Evolutionary conservation across 345 rosid species (phyloP), one percentile per base, ranked within the genome.

Genomic region (Balakata baccata): DNA sequence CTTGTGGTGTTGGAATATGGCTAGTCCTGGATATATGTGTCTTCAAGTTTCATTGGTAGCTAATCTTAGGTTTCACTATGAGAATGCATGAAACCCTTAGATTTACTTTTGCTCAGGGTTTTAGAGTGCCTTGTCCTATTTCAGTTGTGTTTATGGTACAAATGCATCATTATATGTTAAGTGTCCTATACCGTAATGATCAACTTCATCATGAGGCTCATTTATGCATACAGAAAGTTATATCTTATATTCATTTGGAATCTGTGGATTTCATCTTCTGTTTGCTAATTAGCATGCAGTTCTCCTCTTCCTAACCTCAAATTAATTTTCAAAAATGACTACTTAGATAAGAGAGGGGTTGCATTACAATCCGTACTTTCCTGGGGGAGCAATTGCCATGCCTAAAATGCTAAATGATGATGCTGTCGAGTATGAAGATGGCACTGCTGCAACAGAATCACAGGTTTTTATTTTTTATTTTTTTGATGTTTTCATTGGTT

Each of bases 341-440:
- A 71, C 5, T 85, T 63, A 94, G 99, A 93, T 96, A 25, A 85
- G 99, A 59, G 99, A 91, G 25, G 99, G 99, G 46, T 72, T 96
- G 75, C 93, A 96, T 79, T 96, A 96, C 80, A 96, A 93, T 75
- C 99, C 98, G 69, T 96, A 96, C 83, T 96, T 96, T 73, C 99
- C 98, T 23, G 99, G 98, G 25, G 99, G 98, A 80, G 99, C 98
- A 49, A 96, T 96, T 80, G 99, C 99, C 60, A 96, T 96, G 99
- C 99, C 99, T 18, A 85, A 96, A 75, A 93, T 96, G 99, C 93
- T 96, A 64, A 90, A 66, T 64, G 99, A 96, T 85, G 99, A 91
- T 76, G 99, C 99, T 69, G 75, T 96, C 34, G 99, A 96, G 89
- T 96, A 93, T 54, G 99, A 93, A 85, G 99, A 96, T 86, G 97